phyloP scores from a whole-genome alignment of 208 protist species.

The Leishmania martiniquensis region DNA sequence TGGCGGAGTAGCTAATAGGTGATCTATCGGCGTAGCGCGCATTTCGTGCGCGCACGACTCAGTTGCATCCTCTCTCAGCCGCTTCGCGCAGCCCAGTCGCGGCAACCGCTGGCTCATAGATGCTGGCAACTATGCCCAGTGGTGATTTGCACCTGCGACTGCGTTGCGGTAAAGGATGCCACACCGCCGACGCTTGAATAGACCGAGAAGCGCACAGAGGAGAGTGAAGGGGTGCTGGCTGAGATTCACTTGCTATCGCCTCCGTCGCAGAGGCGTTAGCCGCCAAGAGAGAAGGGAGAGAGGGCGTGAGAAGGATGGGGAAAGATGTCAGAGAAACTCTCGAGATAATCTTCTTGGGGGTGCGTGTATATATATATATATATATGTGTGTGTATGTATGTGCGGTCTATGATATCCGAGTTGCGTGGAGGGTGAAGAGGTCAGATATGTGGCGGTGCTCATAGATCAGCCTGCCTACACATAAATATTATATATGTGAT shows the following conservation, averaged over 20 bases:
- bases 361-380: not conserved
- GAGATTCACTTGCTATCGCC: too few relatives aligned
- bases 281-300: too few relatives aligned
- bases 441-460: not conserved
- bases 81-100: slow-evolving; percentile 14
- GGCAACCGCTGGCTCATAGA: not conserved
- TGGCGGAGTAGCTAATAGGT: slow-evolving; percentile 35
- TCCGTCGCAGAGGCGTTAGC: too few relatives aligned
- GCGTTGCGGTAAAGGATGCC: not conserved
- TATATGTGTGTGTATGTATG: not conserved
- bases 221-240: not conserved
- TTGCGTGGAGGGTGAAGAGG: not conserved
- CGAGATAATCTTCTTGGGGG: too few relatives aligned
- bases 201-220: not conserved
- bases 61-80: slow-evolving; percentile 18
- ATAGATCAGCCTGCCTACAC: too few relatives aligned
- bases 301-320: slow-evolving; percentile 2
- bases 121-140: not conserved
- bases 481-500: not conserved
- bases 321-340: too few relatives aligned
- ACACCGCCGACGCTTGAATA: not conserved
- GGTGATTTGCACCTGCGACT: too few relatives aligned
- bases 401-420: not conserved
- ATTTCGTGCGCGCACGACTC: not conserved
- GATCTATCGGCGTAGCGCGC: slow-evolving; percentile 11